Conservation (phyloP, 768 basidiomycete species). For the Chlorophyllum brunneum region DNA sequence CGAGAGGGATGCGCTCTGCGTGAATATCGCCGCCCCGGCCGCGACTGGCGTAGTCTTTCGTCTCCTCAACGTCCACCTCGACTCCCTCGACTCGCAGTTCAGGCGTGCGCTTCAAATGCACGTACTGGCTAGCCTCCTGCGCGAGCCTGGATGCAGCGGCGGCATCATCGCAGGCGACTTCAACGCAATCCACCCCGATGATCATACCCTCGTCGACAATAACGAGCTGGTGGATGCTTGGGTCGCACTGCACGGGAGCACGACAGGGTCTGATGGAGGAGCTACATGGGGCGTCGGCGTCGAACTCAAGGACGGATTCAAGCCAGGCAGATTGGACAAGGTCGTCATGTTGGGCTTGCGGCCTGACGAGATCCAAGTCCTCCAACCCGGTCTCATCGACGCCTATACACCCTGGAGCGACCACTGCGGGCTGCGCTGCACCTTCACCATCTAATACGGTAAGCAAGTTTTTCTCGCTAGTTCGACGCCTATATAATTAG, state of each 20-base stretch:
- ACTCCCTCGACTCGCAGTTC: conserved; percentile 14
- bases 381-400: conserved; percentile 31
- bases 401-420: conserved; percentile 29
- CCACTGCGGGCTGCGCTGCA: conserved; percentile 32
- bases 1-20: conserved; percentile 31
- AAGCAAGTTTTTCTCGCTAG: neutral
- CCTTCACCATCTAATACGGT: conserved; percentile 18
- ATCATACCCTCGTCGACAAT: conserved; percentile 31
- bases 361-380: conserved; percentile 30
- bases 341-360: conserved; percentile 32
- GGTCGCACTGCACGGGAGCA: conserved; percentile 31
- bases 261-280: no score
- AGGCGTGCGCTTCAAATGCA: conserved; percentile 29
- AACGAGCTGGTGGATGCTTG: conserved; percentile 39
- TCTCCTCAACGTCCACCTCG: neutral
- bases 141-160: conserved; percentile 35
- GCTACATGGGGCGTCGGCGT: conserved; percentile 35
- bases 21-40: conserved; percentile 28
- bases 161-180: conserved; percentile 45
- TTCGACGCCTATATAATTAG: neutral
- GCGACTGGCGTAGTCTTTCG: conserved; percentile 15
- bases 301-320: conserved; percentile 23
- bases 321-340: conserved; percentile 36
- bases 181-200: conserved; percentile 36
- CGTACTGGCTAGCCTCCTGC: conserved; percentile 30